A percentile compares a stretch with the other conserved stretches of the same genome.
Conservation (phyloP, 2,329 filamentous ascomycete species). For the Emmonsia crescens region DNA sequence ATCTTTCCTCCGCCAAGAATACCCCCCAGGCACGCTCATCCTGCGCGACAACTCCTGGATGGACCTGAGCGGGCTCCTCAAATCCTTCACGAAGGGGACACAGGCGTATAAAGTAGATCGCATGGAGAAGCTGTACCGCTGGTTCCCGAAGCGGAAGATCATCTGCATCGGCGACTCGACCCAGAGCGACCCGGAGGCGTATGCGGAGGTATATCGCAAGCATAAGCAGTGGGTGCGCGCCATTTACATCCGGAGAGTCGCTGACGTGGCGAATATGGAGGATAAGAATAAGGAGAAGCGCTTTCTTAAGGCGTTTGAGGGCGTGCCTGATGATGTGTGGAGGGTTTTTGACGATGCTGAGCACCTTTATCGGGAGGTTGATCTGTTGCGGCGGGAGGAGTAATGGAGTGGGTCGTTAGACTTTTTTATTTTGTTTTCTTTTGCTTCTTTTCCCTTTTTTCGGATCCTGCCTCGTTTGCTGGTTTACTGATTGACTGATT, state of each 20-base stretch:
- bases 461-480: too few relatives aligned
- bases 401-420: neutral
- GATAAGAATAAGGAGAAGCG: constrained; percentile 62
- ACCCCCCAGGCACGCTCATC: constrained; percentile 67
- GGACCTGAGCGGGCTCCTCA: constrained; percentile 68
- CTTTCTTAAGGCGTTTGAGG: constrained; percentile 74
- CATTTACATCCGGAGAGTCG: constrained; percentile 78
- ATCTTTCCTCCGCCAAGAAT: constrained; percentile 59
- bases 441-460: neutral
- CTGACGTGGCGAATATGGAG: constrained; percentile 61
- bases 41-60: constrained; percentile 79
- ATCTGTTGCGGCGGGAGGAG: constrained; percentile 19
- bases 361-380: constrained; percentile 42
- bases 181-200: constrained; percentile 82
- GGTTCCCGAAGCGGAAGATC: constrained; percentile 69
- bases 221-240: constrained; percentile 67
- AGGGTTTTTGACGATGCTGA: constrained; percentile 68
- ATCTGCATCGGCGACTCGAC: constrained; percentile 85
- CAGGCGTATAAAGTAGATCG: constrained; percentile 76
- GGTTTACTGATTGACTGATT: neutral
- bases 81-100: constrained; percentile 67
- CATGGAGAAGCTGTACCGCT: constrained; percentile 64
- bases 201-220: constrained; percentile 62
- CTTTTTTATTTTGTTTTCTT: neutral
- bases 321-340: constrained; percentile 61